Evolutionary conservation across 2,329 filamentous ascomycete species (phyloP).

Genomic region (Teratosphaeriaceae sp.): DNA sequence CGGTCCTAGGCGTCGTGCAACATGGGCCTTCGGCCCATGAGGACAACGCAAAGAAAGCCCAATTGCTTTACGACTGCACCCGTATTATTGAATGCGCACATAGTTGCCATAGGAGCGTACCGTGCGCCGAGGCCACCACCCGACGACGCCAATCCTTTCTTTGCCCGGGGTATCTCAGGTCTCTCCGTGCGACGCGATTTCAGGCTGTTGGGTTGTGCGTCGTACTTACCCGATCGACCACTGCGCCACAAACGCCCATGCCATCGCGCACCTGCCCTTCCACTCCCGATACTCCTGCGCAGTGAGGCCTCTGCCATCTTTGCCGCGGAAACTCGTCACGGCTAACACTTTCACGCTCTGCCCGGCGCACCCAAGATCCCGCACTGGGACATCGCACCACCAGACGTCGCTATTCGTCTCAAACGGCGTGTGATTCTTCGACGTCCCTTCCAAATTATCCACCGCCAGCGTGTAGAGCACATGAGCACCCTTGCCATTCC

Average conservation of each 20-base stretch:
- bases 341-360: conserved; percentile 59
- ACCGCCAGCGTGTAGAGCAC: conserved; percentile 65
- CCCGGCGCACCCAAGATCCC: conserved; percentile 61
- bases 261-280: conserved; percentile 42
- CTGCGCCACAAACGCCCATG: conserved; percentile 45
- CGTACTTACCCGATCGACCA: conserved; percentile 38
- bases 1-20: too few relatives aligned
- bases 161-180: background rate
- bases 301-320: conserved; percentile 48
- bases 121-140: too few relatives aligned
- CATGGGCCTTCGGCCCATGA: background rate
- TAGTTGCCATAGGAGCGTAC: too few relatives aligned
- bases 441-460: conserved; percentile 52
- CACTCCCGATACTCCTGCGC: conserved; percentile 42
- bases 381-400: conserved; percentile 66
- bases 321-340: conserved; percentile 47
- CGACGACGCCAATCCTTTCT: background rate
- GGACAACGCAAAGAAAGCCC: background rate
- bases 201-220: too few relatives aligned
- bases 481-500: conserved; percentile 57
- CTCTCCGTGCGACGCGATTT: too few relatives aligned
- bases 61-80: conserved; percentile 4
- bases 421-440: conserved; percentile 63
- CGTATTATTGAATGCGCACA: conserved; percentile 6
- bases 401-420: conserved; percentile 70